phyloP scores from a whole-genome alignment of 306 rosid genomes.

The Oemleria cerasiformis region DNA sequence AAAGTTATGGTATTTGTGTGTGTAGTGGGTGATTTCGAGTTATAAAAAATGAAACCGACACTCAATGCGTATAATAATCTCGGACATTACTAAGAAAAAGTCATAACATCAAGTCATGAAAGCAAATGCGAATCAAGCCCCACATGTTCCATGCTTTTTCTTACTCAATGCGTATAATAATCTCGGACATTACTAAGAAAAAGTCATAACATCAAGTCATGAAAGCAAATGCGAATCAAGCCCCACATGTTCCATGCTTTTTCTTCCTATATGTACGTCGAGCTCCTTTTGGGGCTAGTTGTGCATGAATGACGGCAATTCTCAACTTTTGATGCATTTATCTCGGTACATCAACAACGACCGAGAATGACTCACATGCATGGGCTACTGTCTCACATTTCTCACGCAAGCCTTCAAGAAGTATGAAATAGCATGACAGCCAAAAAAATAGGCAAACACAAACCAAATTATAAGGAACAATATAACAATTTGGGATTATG shows the following conservation, averaged over 20 bases:
- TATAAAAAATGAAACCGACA: too few relatives aligned
- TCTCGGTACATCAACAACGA: too few relatives aligned
- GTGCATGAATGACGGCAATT: too few relatives aligned
- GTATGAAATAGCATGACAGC: not conserved
- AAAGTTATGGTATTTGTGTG: too few relatives aligned
- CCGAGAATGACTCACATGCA: too few relatives aligned
- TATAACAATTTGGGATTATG: not conserved
- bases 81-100: not conserved
- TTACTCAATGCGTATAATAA: too few relatives aligned
- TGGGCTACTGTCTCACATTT: too few relatives aligned
- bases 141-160: not conserved
- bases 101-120: not conserved
- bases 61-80: too few relatives aligned
- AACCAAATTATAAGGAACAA: not conserved
- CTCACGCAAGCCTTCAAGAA: not conserved
- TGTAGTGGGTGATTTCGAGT: too few relatives aligned
- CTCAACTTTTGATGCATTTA: too few relatives aligned
- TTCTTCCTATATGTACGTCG: too few relatives aligned
- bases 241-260: not conserved
- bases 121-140: not conserved
- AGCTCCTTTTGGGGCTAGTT: too few relatives aligned
- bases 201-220: not conserved
- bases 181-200: not conserved
- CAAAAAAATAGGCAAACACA: not conserved
- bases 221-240: not conserved